Evolutionary conservation across 805 yeast genomes (phyloP).

Genomic region (Kodamaea kakaduensis): DNA sequence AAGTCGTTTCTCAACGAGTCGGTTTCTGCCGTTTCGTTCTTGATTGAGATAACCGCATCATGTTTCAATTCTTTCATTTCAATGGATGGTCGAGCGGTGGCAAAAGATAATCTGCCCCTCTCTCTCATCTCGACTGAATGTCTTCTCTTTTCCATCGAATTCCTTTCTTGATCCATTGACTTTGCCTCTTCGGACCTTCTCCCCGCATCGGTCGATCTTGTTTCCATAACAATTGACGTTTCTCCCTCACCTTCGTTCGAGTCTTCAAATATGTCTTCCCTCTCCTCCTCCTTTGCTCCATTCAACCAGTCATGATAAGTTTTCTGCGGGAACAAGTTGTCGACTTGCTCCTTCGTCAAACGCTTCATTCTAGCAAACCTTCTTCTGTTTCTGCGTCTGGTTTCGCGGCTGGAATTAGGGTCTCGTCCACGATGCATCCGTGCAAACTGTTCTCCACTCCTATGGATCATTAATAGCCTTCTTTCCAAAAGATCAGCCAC

Average conservation of each 20-base stretch:
- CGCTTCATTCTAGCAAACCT: slow-evolving; percentile 47
- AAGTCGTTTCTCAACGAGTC: not conserved
- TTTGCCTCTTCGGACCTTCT: not conserved
- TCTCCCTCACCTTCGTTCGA: slow-evolving; percentile 15
- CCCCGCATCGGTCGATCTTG: too few species aligned
- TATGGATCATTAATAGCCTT: slow-evolving; percentile 6
- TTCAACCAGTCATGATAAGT: slow-evolving; percentile 58
- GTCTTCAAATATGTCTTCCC: slow-evolving; percentile 45
- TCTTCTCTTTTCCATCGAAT: too few species aligned
- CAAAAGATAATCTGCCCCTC: too few species aligned
- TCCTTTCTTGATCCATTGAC: not conserved
- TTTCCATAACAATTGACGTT: too few species aligned
- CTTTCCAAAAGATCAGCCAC: slow-evolving; percentile 6
- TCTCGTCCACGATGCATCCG: slow-evolving; percentile 8
- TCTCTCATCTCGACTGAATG: too few species aligned
- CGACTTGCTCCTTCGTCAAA: slow-evolving; percentile 54
- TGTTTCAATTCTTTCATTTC: too few species aligned
- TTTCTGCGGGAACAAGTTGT: slow-evolving; percentile 53
- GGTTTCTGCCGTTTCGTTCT: not conserved
- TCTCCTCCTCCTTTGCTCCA: slow-evolving; percentile 51
- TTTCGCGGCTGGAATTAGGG: slow-evolving; percentile 2
- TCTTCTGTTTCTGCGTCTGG: slow-evolving; percentile 34
- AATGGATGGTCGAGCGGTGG: too few species aligned
- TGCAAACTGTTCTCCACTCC: slow-evolving; percentile 5
- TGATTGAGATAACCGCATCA: too few species aligned